Evolutionary conservation across 75 land plant genomes (phyloP).

Genomic region (Ceratopteris richardii): DNA sequence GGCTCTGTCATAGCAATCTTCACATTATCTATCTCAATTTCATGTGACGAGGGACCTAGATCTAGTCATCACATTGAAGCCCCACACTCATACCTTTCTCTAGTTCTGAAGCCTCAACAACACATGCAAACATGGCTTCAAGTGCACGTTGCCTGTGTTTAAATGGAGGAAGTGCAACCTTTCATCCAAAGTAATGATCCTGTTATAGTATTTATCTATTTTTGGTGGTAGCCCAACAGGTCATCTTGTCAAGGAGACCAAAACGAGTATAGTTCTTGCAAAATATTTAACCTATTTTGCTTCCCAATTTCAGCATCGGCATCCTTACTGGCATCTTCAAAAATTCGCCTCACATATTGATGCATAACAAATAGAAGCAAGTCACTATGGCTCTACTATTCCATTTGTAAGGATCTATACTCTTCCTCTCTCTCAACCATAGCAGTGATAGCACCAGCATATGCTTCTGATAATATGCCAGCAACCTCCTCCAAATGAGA

Average conservation of each 20-base stretch:
- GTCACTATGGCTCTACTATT: constrained; percentile 67
- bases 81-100: too few species aligned
- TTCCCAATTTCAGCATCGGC: constrained; percentile 21
- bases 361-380: constrained; percentile 62
- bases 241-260: constrained; percentile 62
- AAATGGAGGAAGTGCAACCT: constrained; percentile 47
- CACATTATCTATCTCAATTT: neutral
- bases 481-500: constrained; percentile 48
- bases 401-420: constrained; percentile 42
- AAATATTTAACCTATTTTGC: constrained; percentile 31
- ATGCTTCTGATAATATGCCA: constrained; percentile 71
- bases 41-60: neutral
- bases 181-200: constrained; percentile 38
- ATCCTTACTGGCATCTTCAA: constrained; percentile 24
- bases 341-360: constrained; percentile 43
- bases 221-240: constrained; percentile 61
- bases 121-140: constrained; percentile 93
- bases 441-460: constrained; percentile 64
- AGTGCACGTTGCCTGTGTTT: constrained; percentile 75
- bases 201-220: constrained; percentile 23
- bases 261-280: constrained; percentile 36
- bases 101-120: constrained; percentile 47
- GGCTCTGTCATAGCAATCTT: neutral
- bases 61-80: too few species aligned
- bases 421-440: constrained; percentile 83